Evolutionary conservation across 2,329 filamentous ascomycete species (phyloP), one percentile per base, ranked within the genome.

Genomic region (Coniochaeta sp.): DNA sequence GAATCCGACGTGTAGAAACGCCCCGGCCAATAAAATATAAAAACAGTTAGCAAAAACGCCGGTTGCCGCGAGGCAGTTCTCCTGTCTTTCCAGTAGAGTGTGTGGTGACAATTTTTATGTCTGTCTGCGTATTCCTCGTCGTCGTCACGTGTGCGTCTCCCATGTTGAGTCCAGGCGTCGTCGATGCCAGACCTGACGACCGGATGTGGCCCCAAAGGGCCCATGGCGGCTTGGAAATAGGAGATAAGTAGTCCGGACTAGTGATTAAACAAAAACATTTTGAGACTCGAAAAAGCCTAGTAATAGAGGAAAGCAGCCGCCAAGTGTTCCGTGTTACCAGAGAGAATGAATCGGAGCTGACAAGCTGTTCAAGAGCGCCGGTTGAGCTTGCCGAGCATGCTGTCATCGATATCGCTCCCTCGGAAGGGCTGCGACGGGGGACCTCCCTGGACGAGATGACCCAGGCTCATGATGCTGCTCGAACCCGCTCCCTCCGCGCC

Each of bases 381-480:
- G 63, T 82, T 80, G 58, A 84, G 68, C 40, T 79, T 76, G 42
- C 77, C 76, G 60, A 85, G 73, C 82, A 85, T 85, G 61, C 72
- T 77, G 64, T 76, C 75, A 65, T 85, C 82, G 60, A 84, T 83
- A 60, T 84, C 81, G 64, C 74, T 79, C 17, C 64, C 66, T 62
- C 42, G 60, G 47, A 52, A 52, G 5, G 47, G 22, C 47, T 30
- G 30, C 24, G 47, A 52, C 16, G 62, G 62, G 12, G 62, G 60
- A n/a, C 50, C 60, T 62, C 62, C 50, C 65, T 76, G 77, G 67
- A 82, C 77, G 62, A 81, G 70, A 60, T 79, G 81, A 66, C 77
- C 79, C 44, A 82, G 66, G 65, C 79, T 83, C 80, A 83, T 83
- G n/a, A 79, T 81, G 60, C 70, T 74, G 62, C 74, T 75, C 26